Evolutionary conservation across 2,329 filamentous ascomycete species (phyloP), one percentile per base, ranked within the genome.

Genomic region (Chrysoporthe deuterocubensis): DNA sequence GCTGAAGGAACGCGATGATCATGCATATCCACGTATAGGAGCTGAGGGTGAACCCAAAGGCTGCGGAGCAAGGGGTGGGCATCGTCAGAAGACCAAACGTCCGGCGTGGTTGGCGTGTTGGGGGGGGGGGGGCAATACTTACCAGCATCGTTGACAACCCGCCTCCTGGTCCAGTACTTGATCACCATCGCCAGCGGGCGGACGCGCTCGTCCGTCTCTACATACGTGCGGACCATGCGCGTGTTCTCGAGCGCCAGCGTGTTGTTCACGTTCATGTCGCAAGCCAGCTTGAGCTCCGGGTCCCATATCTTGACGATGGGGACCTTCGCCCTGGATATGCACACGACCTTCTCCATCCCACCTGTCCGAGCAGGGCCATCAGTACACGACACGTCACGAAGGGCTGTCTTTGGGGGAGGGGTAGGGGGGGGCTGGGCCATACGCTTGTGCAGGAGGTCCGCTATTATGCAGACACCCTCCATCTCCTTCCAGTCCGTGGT

Each of bases 21-120:
- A 99, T 89, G 79, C 96, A 99, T 77, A 98, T 98, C 96, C 96
- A 99, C 32, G 96, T 97, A 77, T 99, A 99, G 21, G 96, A 99
- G 79, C 95, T 98, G 69, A 99, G 85, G 7, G 96, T 99, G 67
- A 93, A 94, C 71, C 96, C 94, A 76, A 94, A 93, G 68, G 92
- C 96, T 96, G 76, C 44, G 67, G 26, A 4, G 60, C 37, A 62
- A 16, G 46, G 58, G 52, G 64, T 70, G 34, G 26, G 67, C 42
- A 32, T 14, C 14, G 56, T 65, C 43, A 65, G 67, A n/a, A 43
- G 18, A 16, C 3, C 11, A 7, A 63, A n/a, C 18, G 16, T 46
- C 43, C 14, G 37, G 7, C 37, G 40, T 4, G 34, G 26, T 14
- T 2, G 21, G 11, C 26, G 26, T 1, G 3, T 46, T 6, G 32